Percentiles rank a stretch among this genome's conserved stretches.
These are phyloP conservation scores for Daedaleopsis nitida DNA, from an alignment of 768 basidiomycete genomes.

Conservation along the genomic window DNA sequence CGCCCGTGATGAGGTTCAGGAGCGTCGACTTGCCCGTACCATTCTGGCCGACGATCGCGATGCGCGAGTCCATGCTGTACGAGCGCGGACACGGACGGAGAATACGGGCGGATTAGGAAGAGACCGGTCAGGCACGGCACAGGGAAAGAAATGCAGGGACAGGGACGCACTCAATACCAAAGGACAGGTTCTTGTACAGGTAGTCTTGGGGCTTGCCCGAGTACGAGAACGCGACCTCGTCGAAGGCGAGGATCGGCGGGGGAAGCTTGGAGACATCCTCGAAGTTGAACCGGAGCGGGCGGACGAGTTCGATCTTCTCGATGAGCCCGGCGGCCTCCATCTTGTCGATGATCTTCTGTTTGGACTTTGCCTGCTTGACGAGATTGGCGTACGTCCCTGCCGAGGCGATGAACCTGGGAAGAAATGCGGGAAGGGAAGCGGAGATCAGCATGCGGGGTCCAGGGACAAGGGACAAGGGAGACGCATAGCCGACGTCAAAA, in stretches of 20 bases:
- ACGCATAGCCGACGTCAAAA: not conserved
- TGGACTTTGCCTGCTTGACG: constrained; percentile 98
- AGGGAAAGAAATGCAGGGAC: not conserved
- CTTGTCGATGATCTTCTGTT: constrained; percentile 99
- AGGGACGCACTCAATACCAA: constrained; percentile 89
- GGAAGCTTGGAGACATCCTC: constrained; percentile 93
- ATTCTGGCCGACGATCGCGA: constrained; percentile 96
- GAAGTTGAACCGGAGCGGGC: constrained; percentile 89
- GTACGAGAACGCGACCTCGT: constrained; percentile 93
- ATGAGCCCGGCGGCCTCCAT: constrained; percentile 99
- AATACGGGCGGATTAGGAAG: not conserved
- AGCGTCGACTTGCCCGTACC: constrained; percentile 94
- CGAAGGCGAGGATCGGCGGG: constrained; percentile 96
- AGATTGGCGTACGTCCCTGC: constrained; percentile 99
- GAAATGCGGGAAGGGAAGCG: not conserved
- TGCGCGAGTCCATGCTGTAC: constrained; percentile 85
- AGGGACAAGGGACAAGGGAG: not conserved
- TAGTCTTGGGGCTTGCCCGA: constrained; percentile 87
- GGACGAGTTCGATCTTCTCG: constrained; percentile 81
- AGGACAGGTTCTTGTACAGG: constrained; percentile 86
- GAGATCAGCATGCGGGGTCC: not conserved
- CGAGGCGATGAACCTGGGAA: constrained; percentile 88
- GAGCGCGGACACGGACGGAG: not conserved
- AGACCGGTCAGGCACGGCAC: not conserved
- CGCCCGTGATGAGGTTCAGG: constrained; percentile 85